Evolutionary conservation across 2,329 filamentous ascomycete genomes (phyloP).

Genomic region (Fusarium buxicola): DNA sequence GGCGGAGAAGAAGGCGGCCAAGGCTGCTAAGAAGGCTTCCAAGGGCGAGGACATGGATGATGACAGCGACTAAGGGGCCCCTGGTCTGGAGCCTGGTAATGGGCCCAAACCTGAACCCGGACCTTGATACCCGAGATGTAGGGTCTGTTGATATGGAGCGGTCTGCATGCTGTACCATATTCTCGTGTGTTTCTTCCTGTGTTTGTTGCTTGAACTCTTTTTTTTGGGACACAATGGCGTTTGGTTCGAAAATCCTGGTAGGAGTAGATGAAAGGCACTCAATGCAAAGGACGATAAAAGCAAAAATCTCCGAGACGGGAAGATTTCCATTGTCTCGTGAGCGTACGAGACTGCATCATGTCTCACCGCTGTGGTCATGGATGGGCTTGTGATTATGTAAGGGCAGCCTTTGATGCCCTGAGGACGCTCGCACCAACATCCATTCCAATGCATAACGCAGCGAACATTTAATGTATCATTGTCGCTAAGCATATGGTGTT

Average conservation of each 20-base stretch:
- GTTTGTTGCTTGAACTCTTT: conserved; percentile 38
- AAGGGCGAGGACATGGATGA: conserved; percentile 64
- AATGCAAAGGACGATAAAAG: conserved; percentile 46
- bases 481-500: conserved; percentile 18
- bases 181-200: conserved; percentile 36
- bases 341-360: conserved; percentile 14
- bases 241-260: conserved; percentile 48
- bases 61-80: conserved; percentile 60
- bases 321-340: conserved; percentile 4
- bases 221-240: conserved; percentile 44
- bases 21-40: conserved; percentile 66
- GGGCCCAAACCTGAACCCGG: conserved; percentile 21
- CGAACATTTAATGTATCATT: conserved; percentile 19
- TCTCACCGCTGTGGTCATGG: conserved; percentile 15
- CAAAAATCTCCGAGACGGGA: conserved; percentile 7
- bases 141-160: conserved; percentile 43
- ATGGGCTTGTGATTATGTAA: conserved; percentile 25
- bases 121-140: conserved; percentile 39
- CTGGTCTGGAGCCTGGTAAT: conserved; percentile 18
- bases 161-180: conserved; percentile 47
- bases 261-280: conserved; percentile 48
- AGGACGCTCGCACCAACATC: conserved; percentile 9
- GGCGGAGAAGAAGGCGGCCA: conserved; percentile 70
- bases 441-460: conserved; percentile 19
- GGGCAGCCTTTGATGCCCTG: conserved; percentile 9